These are phyloP conservation scores for Gracilaria vermiculophylla DNA, from an alignment of 23 red algal genomes.

Conservation along the genomic window DNA sequence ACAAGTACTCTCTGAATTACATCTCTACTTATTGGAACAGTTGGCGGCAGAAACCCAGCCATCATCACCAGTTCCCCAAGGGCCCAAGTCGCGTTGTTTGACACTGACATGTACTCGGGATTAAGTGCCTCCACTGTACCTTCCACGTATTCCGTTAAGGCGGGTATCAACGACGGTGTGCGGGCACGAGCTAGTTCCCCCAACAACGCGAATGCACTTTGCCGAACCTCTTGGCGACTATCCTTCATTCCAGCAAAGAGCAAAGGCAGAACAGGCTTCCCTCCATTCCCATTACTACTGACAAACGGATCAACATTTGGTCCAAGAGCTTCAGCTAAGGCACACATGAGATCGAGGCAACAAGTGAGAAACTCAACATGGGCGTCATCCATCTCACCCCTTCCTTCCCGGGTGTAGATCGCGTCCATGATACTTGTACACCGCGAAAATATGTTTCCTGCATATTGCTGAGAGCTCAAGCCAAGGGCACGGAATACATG, in stretches of 20 bases:
- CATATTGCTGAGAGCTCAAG: constrained; percentile 57
- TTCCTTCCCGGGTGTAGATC: constrained; percentile 40
- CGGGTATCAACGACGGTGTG: constrained; percentile 51
- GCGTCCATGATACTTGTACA: constrained; percentile 67
- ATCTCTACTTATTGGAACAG: constrained; percentile 50
- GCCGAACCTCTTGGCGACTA: constrained; percentile 44
- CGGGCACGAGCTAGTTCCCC: constrained; percentile 70
- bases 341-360: constrained; percentile 72
- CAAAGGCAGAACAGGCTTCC: constrained; percentile 25
- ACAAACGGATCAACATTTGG: constrained; percentile 62
- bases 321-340: constrained; percentile 58
- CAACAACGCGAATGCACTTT: constrained; percentile 69
- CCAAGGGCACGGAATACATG: constrained; percentile 66
- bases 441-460: constrained; percentile 74
- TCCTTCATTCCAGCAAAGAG: constrained; percentile 63
- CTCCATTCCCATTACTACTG: constrained; percentile 35
- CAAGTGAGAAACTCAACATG: constrained; percentile 69
- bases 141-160: constrained; percentile 45
- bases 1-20: constrained; percentile 55
- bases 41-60: constrained; percentile 45
- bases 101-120: constrained; percentile 46
- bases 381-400: constrained; percentile 29
- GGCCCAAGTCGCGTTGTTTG: constrained; percentile 80
- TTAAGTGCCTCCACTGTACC: constrained; percentile 46
- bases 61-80: constrained; percentile 84